Evolutionary conservation across 2,329 filamentous ascomycete genomes (phyloP), one percentile per base, ranked within the genome.

Genomic region (Diaporthe ampelina): DNA sequence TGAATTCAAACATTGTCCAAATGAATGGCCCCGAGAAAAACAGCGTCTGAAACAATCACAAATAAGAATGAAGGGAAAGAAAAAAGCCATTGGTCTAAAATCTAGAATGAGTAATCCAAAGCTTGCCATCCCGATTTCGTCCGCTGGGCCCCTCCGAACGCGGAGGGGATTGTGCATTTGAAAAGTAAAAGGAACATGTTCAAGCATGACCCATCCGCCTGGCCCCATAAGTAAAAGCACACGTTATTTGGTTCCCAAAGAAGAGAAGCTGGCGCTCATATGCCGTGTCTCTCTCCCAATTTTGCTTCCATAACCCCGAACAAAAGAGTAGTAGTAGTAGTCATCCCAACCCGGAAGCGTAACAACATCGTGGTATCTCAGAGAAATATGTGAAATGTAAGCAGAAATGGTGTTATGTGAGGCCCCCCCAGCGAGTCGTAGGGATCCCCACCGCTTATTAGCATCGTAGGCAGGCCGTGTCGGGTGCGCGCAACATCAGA

Each of bases 301-400:
- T 68, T 37, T 52, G 48, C 63, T 68, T n/a, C 32, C 63, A 4
- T 68, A 21, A 21, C n/a, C 63, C 48, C 43, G 37, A 40, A 35
- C 8, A 50, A 40, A 10, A 37, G 3, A 52, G 45, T 43, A 37
- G 37, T 21, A 37, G 37, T 21, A 29, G 11, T 11, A 43, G 40
- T 52, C 32, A n/a, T 54, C 29, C 63, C 29, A 24, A 11, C 37
- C 43, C 63, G 50, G 52, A 52, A 67, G 61, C 48, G 48, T 24
- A 35, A 26, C 8, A 54, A 54, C 32, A 54, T 40, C 48, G n/a
- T 68, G 63, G 63, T 68, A 68, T 68, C 63, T 68, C 63, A 68
- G 13, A 68, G 8, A 52, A 54, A 40, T 13, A 26, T 10, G 1
- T 17, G 52, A 68, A 68, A 24, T 57, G 37, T 19, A 67, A 67